Base-by-base conservation (phyloP, 805 yeast species). In the Lipomyces sp. region DNA sequence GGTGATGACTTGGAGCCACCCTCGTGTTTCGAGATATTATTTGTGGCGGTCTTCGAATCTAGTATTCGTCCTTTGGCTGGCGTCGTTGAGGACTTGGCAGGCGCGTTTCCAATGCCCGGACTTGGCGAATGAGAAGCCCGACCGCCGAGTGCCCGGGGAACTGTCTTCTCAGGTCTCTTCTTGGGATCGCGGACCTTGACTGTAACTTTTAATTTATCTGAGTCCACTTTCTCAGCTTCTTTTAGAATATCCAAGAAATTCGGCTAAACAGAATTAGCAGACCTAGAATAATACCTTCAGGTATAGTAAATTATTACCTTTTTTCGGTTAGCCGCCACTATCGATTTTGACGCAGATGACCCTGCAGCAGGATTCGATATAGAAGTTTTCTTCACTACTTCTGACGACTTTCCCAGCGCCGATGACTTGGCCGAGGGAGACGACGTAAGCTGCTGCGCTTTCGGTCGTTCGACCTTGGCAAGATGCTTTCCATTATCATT, bases 161-260 rank as follows among this genome's bases (percentile, higher is more conserved):
- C 55, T 29, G 32, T 39, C 57, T 29, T 32, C 29, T 45, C 65
- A 15, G 66, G 30, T 37, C 64, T 67, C 53, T 58, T 61, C 57
- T 60, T 78, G 74, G 32, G 60, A 33, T 70, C 72, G 6, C 64
- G 65, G 18, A 79, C 75, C 64, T 79, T 84, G 77, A 73, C 81
- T 64, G 74, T 80, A 70, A 75, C 76, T 57, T 80, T 84, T 73
- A 79, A 79, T 74, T 80, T 81, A 67, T 74, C 81, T 34, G 81
- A 80, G 73, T 88, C 90, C 1, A 89, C 84, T 11, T 79, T 77
- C 13, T 83, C 83, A 0, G 94, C 95, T 74, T 85, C 85, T 73
- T 85, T 85, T 90, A 89, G 86, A 62, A 89, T 80, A 55, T 90
- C 90, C 63, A 82, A 83, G 74, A 88, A 89, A 18, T 86, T 85